Percentiles rank a stretch among this genome's conserved stretches.
phyloP scores from a whole-genome alignment of 1,139 yeast genomes.

The Protomyces macrosporus region DNA sequence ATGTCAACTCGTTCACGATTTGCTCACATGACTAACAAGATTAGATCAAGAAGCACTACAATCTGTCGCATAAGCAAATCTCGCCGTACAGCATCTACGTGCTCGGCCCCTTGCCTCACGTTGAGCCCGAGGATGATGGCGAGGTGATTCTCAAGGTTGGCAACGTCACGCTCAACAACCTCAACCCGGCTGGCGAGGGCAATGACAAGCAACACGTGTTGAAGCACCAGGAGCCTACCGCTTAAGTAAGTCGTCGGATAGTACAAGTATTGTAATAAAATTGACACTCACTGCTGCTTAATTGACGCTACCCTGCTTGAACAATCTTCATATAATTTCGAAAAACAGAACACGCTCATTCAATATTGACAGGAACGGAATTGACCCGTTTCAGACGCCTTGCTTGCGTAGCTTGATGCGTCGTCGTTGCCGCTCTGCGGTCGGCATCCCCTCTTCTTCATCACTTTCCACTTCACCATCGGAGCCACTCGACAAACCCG shows the following conservation, averaged over 20 bases:
- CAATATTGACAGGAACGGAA: no score
- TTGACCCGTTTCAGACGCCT: no score
- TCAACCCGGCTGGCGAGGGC: constrained; percentile 11
- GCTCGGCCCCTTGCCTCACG: constrained; percentile 79
- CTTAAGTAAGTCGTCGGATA: not conserved
- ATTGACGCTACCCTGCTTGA: no score
- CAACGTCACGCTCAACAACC: constrained; percentile 11
- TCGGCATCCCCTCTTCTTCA: not conserved
- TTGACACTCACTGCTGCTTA: no score
- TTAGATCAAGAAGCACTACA: constrained; percentile 35
- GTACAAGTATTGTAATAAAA: no score
- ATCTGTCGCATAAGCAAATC: constrained; percentile 60
- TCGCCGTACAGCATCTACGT: constrained; percentile 85
- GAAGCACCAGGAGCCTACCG: constrained; percentile 16
- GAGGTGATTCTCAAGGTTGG: constrained; percentile 24
- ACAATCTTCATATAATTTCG: no score
- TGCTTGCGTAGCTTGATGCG: no score
- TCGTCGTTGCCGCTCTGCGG: no score
- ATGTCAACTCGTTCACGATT: constrained; percentile 36
- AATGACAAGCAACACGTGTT: constrained; percentile 10
- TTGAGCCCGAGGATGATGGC: constrained; percentile 41
- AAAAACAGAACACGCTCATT: no score
- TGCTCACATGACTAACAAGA: no score
- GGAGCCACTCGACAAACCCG: not conserved
- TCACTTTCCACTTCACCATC: not conserved